Conservation (phyloP, 2,329 filamentous ascomycete species). For the Trichoderma arundinaceum region DNA sequence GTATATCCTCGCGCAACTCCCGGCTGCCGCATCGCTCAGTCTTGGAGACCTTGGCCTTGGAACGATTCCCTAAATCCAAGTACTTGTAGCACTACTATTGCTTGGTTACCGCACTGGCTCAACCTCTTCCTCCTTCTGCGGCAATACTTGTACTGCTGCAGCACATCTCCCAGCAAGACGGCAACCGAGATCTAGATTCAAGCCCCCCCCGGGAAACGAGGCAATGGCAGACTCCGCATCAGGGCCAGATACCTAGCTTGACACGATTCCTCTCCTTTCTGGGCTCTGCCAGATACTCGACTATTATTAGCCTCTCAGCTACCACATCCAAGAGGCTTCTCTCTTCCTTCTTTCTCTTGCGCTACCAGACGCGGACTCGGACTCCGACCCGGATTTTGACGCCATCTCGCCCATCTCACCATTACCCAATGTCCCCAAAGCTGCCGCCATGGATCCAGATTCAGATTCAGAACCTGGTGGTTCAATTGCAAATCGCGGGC, state of each 20-base stretch:
- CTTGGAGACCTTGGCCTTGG: background rate
- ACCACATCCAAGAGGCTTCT: background rate
- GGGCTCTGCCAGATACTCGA: slow-evolving; percentile 18
- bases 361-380: background rate
- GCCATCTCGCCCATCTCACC: background rate
- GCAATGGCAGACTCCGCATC: slow-evolving; percentile 31
- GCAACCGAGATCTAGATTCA: slow-evolving; percentile 28
- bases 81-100: background rate
- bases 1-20: slow-evolving; percentile 22
- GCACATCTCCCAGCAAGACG: slow-evolving; percentile 15
- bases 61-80: slow-evolving; percentile 7
- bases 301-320: slow-evolving; percentile 1
- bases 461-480: slow-evolving; percentile 36
- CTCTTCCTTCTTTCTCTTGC: background rate
- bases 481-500: slow-evolving; percentile 57
- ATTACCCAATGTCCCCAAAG: slow-evolving; percentile 30
- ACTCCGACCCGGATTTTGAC: background rate
- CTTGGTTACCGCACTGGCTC: background rate
- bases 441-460: slow-evolving; percentile 28
- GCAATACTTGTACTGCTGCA: background rate
- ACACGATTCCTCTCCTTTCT: slow-evolving; percentile 25
- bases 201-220: slow-evolving; percentile 10
- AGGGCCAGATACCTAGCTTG: slow-evolving; percentile 28
- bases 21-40: slow-evolving; percentile 22
- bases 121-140: background rate